Evolutionary conservation across 2,329 filamentous ascomycete species (phyloP), one percentile per base, ranked within the genome.

Genomic region (Xylaria sp.): DNA sequence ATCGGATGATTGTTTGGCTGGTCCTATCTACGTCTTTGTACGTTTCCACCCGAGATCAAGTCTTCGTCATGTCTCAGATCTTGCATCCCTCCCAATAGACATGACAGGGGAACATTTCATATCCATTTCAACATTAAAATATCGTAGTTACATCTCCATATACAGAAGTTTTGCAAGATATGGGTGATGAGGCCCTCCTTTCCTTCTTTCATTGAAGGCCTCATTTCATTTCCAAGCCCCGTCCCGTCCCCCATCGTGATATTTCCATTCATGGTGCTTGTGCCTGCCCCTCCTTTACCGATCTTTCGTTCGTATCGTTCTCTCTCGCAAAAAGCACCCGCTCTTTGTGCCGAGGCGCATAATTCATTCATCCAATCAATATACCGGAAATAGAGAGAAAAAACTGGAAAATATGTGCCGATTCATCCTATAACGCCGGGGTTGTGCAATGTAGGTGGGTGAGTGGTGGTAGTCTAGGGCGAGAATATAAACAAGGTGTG

Each of bases 391-490:
- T 61, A 31, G 46, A n/a, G 18, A 28, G n/a, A 23, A 55, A 55
- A 67, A 60, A 71, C 3, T 59, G 55, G n/a, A 23, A 54, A 55
- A 52, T 55, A 56, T 48, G 46, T 54, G 41, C 61, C 51, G 15
- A 56, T 63, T 48, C 52, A 66, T 67, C 70, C 70, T 70, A 54
- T 70, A 76, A 76, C 75, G 74, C 75, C 74, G 70, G 71, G 71
- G 68, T 73, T 55, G 72, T 75, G 71, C 67, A 73, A 66, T 71
- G 58, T 66, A 54, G 52, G 28, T 55, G 9, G 18, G 9, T 36
- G 7, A n/a, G 18, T 71, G 48, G 52, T 54, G 28, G 13, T 62
- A 41, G 67, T 71, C 59, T 71, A 72, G 56, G 52, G 63, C 58
- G 43, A 58, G 58, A 66, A 59, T 72, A 71, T 71, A 70, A 72